Base-by-base conservation (phyloP, 768 basidiomycete genomes). In the Podaxis mareebaensis region DNA sequence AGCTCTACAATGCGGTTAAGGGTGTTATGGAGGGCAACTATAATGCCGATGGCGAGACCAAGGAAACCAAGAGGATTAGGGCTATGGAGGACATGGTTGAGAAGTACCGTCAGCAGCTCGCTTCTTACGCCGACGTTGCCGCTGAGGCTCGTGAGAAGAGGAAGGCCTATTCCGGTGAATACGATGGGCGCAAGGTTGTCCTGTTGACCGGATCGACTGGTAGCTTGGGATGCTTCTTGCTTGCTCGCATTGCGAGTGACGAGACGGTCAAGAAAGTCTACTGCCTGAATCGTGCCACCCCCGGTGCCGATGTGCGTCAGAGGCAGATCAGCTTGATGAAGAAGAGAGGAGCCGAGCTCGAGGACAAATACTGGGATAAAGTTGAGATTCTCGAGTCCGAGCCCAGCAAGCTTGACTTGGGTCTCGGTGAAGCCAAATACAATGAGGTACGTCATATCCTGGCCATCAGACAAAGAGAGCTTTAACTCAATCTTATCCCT, bases 121-220 rank as follows among this genome's bases (percentile, higher is more conserved):
- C 53, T 22, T 57, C 57, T 11, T 68, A 63, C 33, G 61, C 64
- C 40, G 44, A 26, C 7, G 8, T 63, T 36, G 61, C 54, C 20
- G 61, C 55, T 13, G 55, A 63, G 36, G 48, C 49, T 51, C 61
- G 61, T 39, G 54, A 40, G 48, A 63, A 56, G 54, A 53, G 61
- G 22, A 38, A 26, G 26, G n/a, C 36, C 1, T 12, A 49, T 26
- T 38, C 30, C 1, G 54, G 44, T n/a, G 61, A 57, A 24, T 63
- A 57, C 24, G 61, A 63, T 10, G 26, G 51, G 17, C 54, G 61
- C 2, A 59, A 57, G 33, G 71, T 75, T 0, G 74, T 81, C 1
- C 65, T 78, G 7, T 64, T 81, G 36, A 81, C 79, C 0, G 79
- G 79, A 8, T 71, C 74, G 4, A 81, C 80, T 0, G 79, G 79